These are phyloP conservation scores for Fusarium sp. DNA, from an alignment of 2,329 filamentous ascomycete species.

Conservation along the genomic window DNA sequence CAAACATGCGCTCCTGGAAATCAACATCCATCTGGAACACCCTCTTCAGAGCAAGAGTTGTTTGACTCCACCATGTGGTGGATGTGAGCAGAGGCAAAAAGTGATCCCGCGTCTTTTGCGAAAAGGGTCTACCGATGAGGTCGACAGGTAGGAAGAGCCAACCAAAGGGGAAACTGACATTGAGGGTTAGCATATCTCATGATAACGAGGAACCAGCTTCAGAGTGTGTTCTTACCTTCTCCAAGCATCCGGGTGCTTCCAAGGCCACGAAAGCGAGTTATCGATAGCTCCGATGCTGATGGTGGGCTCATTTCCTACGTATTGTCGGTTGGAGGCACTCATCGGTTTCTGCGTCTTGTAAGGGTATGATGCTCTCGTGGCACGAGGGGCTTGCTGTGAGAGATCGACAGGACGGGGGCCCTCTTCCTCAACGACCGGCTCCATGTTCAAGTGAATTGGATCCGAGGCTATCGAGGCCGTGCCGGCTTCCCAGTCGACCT, in stretches of 20 bases:
- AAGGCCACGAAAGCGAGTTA: slow-evolving; percentile 97
- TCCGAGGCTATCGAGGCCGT: slow-evolving; percentile 87
- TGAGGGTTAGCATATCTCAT: not conserved
- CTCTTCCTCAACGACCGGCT: slow-evolving; percentile 53
- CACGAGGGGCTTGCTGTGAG: slow-evolving; percentile 52
- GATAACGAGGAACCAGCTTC: not conserved
- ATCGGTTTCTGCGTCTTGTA: slow-evolving; percentile 85
- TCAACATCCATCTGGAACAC: slow-evolving; percentile 93
- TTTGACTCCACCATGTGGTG: slow-evolving; percentile 96
- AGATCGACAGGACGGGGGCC: slow-evolving; percentile 69
- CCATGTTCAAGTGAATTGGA: slow-evolving; percentile 72
- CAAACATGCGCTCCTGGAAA: slow-evolving; percentile 99
- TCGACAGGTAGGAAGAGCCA: slow-evolving; percentile 98
- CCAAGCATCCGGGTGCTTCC: slow-evolving; percentile 96
- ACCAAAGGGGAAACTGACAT: slow-evolving; percentile 90
- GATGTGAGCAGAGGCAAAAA: slow-evolving; percentile 96
- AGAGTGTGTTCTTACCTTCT: slow-evolving; percentile 55
- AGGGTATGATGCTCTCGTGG: slow-evolving; percentile 62
- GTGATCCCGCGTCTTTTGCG: slow-evolving; percentile 89
- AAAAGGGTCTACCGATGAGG: slow-evolving; percentile 94
- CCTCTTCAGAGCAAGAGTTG: slow-evolving; percentile 81
- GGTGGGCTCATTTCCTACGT: slow-evolving; percentile 59
- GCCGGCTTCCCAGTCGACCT: slow-evolving; percentile 84
- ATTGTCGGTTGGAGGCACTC: slow-evolving; percentile 68
- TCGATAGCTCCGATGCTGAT: slow-evolving; percentile 93